Percentiles rank a stretch among this genome's conserved stretches.
Evolutionary conservation across 2,329 filamentous ascomycete genomes (phyloP).

Genomic region (Epichloe typhina): DNA sequence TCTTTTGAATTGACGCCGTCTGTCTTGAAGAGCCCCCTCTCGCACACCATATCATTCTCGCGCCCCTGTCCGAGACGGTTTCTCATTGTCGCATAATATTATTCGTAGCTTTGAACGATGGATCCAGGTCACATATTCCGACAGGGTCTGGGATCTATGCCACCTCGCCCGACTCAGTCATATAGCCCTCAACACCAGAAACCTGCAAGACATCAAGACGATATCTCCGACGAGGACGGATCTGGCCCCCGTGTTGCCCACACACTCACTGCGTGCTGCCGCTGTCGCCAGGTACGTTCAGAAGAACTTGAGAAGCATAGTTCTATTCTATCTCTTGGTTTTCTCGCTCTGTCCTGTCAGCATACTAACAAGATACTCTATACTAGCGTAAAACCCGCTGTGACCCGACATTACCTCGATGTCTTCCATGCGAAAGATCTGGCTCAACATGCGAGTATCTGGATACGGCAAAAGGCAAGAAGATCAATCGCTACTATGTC

Average conservation of each 20-base stretch:
- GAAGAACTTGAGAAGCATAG: neutral
- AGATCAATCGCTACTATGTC: constrained; percentile 84
- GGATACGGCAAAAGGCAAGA: constrained; percentile 74
- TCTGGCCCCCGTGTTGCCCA: constrained; percentile 55
- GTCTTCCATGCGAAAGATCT: constrained; percentile 82
- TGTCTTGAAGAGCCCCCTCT: neutral
- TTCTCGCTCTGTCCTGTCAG: neutral
- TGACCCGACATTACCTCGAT: constrained; percentile 83
- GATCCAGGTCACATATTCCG: constrained; percentile 47
- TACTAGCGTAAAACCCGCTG: constrained; percentile 84
- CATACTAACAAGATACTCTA: constrained; percentile 2
- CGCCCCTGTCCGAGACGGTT: neutral
- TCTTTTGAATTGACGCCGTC: constrained; percentile 3
- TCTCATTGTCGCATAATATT: neutral
- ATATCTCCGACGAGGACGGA: constrained; percentile 35
- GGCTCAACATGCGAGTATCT: constrained; percentile 91
- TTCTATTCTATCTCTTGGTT: neutral
- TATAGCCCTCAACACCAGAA: constrained; percentile 19
- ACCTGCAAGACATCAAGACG: constrained; percentile 21
- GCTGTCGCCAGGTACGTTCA: constrained; percentile 58
- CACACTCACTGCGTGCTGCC: constrained; percentile 67
- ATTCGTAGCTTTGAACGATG: constrained; percentile 27
- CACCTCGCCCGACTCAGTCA: constrained; percentile 23
- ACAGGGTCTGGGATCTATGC: constrained; percentile 38
- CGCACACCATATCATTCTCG: neutral